These are phyloP conservation scores for Flaveria robusta DNA, from an alignment of 129 eudicot species.

Conservation along the genomic window DNA sequence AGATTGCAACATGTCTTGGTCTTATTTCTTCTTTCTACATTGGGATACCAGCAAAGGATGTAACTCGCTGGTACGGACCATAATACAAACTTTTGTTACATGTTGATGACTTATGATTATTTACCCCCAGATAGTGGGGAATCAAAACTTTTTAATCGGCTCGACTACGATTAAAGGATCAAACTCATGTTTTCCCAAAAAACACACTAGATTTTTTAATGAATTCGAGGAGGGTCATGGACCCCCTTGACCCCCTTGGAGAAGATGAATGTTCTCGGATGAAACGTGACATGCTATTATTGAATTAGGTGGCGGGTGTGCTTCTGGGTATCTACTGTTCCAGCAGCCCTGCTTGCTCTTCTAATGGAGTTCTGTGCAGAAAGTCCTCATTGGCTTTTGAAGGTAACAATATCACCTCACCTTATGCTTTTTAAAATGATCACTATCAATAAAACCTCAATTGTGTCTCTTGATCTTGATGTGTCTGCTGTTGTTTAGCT, in stretches of 20 bases:
- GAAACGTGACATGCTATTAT: constrained; percentile 21
- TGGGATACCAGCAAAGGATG: constrained; percentile 83
- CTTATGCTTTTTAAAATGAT: neutral
- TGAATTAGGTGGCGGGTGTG: constrained; percentile 81
- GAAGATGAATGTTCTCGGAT: too few species aligned
- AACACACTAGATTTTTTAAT: too few species aligned
- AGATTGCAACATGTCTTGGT: constrained; percentile 90
- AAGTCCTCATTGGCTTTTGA: constrained; percentile 94
- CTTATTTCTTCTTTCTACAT: constrained; percentile 68
- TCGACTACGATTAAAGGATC: too few species aligned
- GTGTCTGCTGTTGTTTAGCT: constrained; percentile 10
- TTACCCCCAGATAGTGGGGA: neutral
- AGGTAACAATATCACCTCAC: constrained; percentile 45
- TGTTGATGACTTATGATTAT: neutral
- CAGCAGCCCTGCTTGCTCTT: constrained; percentile 73
- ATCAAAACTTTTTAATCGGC: too few species aligned
- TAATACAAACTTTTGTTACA: neutral
- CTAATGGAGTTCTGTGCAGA: constrained; percentile 84
- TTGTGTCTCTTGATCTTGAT: constrained; percentile 23
- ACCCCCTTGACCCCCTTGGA: too few species aligned
- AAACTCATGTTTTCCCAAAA: too few species aligned
- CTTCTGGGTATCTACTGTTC: constrained; percentile 81
- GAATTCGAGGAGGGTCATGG: too few species aligned
- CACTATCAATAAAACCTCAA: neutral
- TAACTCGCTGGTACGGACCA: constrained; percentile 65